phyloP scores from a whole-genome alignment of 441 rosid genomes.

The Theobroma grandiflorum region DNA sequence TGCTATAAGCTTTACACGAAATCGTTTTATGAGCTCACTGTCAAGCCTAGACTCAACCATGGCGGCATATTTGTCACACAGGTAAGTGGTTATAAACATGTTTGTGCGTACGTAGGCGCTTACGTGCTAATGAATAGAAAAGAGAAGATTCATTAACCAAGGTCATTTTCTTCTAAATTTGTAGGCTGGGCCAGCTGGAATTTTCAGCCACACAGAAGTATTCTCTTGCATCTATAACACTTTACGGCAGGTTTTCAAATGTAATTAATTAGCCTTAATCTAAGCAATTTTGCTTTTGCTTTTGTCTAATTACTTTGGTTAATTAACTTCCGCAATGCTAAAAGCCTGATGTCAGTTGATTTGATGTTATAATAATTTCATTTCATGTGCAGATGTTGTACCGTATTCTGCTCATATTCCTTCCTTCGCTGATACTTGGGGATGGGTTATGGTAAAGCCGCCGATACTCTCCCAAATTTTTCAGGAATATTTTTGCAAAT shows the following conservation, averaged over 20 bases:
- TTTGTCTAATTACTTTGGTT: not conserved
- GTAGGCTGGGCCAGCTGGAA: slow-evolving; percentile 80
- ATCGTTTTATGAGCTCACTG: slow-evolving; percentile 54
- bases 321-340: not conserved
- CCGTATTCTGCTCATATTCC: slow-evolving; percentile 71
- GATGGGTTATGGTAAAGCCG: slow-evolving; percentile 70
- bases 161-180: not conserved
- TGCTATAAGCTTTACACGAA: slow-evolving; percentile 70
- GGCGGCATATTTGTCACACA: slow-evolving; percentile 68
- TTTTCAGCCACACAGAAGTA: slow-evolving; percentile 73
- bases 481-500: not conserved
- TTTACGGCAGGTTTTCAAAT: slow-evolving; percentile 63
- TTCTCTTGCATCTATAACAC: slow-evolving; percentile 71
- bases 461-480: not conserved
- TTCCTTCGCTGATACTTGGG: slow-evolving; percentile 78
- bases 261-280: slow-evolving; percentile 35
- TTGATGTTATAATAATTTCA: not conserved
- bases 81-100: slow-evolving; percentile 28
- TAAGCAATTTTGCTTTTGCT: not conserved
- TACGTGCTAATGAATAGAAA: not conserved
- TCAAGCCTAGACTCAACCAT: slow-evolving; percentile 56
- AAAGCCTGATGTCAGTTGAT: not conserved
- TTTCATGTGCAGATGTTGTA: slow-evolving; percentile 56
- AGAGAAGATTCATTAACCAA: not conserved
- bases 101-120: not conserved